Conservation (phyloP, 768 basidiomycete species). For the Auriscalpium vulgare region DNA sequence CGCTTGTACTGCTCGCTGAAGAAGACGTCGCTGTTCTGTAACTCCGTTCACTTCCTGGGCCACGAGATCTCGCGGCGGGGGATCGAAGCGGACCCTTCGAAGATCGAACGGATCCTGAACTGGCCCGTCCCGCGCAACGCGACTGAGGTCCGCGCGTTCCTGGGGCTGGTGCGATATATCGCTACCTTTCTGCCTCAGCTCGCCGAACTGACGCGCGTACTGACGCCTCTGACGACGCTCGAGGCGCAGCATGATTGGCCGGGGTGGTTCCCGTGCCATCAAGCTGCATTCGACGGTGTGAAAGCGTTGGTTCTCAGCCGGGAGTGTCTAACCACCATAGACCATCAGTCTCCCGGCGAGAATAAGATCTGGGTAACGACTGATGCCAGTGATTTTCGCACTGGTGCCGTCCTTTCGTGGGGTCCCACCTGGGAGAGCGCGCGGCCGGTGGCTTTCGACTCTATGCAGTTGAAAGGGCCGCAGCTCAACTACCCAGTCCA, state of each 20-base stretch:
- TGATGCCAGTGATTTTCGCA: slow-evolving; percentile 24
- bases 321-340: slow-evolving; percentile 24
- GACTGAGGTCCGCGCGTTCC: slow-evolving; percentile 1
- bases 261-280: slow-evolving; percentile 21
- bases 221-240: slow-evolving; percentile 20
- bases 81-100: slow-evolving; percentile 19
- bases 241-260: slow-evolving; percentile 16
- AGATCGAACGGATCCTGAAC: slow-evolving; percentile 20
- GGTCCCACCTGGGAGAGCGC: slow-evolving; percentile 21
- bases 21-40: slow-evolving; percentile 12
- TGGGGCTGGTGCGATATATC: slow-evolving; percentile 25
- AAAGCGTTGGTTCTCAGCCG: slow-evolving; percentile 21
- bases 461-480: slow-evolving; percentile 20
- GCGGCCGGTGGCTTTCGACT: slow-evolving; percentile 27
- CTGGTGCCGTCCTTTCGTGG: slow-evolving; percentile 15
- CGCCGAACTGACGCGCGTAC: slow-evolving; percentile 21
- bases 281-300: slow-evolving; percentile 29
- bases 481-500: slow-evolving; percentile 31
- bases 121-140: slow-evolving; percentile 21
- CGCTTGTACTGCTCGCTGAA: slow-evolving; percentile 20
- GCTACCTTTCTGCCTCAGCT: slow-evolving; percentile 22
- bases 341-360: slow-evolving; percentile 22
- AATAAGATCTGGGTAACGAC: slow-evolving; percentile 29
- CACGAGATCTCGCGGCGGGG: slow-evolving; percentile 23
- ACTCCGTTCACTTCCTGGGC: slow-evolving; percentile 24